Evolutionary conservation across 176 grass and related monocot species (phyloP).

Genomic region (Otatea glauca): DNA sequence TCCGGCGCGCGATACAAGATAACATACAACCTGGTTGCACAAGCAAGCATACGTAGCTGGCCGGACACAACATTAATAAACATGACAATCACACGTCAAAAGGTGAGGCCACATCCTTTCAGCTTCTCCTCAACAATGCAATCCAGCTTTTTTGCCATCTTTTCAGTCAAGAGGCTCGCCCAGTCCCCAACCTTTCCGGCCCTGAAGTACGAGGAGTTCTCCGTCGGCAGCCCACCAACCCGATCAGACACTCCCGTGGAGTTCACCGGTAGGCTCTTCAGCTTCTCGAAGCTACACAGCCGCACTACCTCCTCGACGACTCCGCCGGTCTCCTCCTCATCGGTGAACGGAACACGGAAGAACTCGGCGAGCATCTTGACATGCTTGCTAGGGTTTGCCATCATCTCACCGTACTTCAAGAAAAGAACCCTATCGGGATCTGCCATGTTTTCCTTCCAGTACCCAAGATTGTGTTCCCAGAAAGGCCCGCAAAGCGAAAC

Average conservation of each 20-base stretch:
- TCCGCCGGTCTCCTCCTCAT: background rate
- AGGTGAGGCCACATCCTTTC: constrained; percentile 32
- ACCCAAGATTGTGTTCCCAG: constrained; percentile 17
- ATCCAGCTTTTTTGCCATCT: constrained; percentile 20
- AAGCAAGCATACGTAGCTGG: too few relatives aligned
- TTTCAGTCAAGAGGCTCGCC: constrained; percentile 13
- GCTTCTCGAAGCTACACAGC: constrained; percentile 30
- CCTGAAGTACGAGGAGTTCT: constrained; percentile 31
- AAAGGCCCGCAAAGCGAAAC: background rate
- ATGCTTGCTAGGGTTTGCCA: background rate
- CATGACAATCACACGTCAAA: background rate
- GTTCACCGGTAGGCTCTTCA: constrained; percentile 14
- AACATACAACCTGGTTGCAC: background rate
- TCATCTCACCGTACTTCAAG: constrained; percentile 32
- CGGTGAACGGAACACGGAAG: constrained; percentile 6
- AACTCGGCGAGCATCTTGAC: constrained; percentile 34
- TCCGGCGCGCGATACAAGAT: background rate
- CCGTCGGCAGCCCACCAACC: background rate
- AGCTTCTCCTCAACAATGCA: constrained; percentile 14
- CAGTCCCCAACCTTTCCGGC: background rate
- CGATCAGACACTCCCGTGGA: background rate
- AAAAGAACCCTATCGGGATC: constrained; percentile 14
- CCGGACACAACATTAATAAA: background rate
- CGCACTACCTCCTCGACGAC: background rate
- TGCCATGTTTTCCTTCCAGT: background rate